Evolutionary conservation across 495 filamentous ascomycete genomes (phyloP).

Genomic region (Hypoxylon cercidicola): DNA sequence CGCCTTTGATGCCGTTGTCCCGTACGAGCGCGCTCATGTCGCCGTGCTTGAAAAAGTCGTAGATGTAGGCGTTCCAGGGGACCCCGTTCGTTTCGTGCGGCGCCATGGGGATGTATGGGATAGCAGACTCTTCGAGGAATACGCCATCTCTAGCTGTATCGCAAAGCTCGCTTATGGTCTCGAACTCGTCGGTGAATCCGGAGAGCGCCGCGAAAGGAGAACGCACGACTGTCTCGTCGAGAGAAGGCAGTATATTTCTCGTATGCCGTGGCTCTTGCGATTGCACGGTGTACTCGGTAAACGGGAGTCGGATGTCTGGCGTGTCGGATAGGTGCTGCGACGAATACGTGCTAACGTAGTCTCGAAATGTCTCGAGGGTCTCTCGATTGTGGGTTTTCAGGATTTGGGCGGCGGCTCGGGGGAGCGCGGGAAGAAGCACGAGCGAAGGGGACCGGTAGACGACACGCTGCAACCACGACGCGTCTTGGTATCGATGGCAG

Average conservation of each 20-base stretch:
- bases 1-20: slow-evolving; percentile 68
- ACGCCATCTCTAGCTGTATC: slow-evolving; percentile 68
- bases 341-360: slow-evolving; percentile 74
- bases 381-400: slow-evolving; percentile 69
- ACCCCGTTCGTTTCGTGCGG: slow-evolving; percentile 58
- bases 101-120: slow-evolving; percentile 70
- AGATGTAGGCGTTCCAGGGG: slow-evolving; percentile 75
- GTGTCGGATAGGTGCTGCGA: slow-evolving; percentile 65
- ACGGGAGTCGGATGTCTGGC: slow-evolving; percentile 65
- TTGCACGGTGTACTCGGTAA: slow-evolving; percentile 54
- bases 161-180: slow-evolving; percentile 71
- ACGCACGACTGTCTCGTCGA: slow-evolving; percentile 49
- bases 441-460: slow-evolving; percentile 65
- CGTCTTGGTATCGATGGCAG: slow-evolving; percentile 15
- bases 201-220: slow-evolving; percentile 79
- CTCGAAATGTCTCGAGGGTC: slow-evolving; percentile 69
- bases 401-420: slow-evolving; percentile 61
- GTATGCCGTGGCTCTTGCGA: slow-evolving; percentile 15
- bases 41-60: slow-evolving; percentile 80
- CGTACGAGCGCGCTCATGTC: slow-evolving; percentile 62
- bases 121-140: slow-evolving; percentile 75
- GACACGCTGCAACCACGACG: slow-evolving; percentile 46
- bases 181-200: slow-evolving; percentile 69
- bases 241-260: slow-evolving; percentile 3
- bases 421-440: slow-evolving; percentile 72